Evolutionary conservation across 2,329 filamentous ascomycete genomes (phyloP).

Genomic region (Aspergillus brasiliensis): DNA sequence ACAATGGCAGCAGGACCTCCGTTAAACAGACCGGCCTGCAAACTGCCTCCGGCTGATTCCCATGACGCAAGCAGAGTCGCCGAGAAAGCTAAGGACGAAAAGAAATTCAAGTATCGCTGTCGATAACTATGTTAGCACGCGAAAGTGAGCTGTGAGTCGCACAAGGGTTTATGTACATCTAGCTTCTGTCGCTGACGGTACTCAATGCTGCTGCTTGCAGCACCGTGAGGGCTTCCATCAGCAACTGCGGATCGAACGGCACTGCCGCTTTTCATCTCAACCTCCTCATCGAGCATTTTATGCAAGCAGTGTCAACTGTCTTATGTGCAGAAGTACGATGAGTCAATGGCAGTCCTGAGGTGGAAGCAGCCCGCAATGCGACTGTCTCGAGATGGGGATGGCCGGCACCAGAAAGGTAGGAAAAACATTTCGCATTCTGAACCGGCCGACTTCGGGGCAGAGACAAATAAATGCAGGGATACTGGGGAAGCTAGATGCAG

Average conservation of each 20-base stretch:
- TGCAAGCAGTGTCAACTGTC: background rate
- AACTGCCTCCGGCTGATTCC: conserved; percentile 33
- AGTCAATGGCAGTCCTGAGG: background rate
- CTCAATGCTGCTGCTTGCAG: conserved; percentile 5
- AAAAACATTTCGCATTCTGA: background rate
- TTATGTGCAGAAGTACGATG: background rate
- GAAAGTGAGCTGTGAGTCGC: too few relatives aligned
- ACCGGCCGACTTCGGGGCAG: background rate
- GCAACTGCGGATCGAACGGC: conserved; percentile 10
- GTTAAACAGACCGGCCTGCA: conserved; percentile 30
- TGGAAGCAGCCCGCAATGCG: background rate
- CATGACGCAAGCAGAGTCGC: conserved; percentile 42
- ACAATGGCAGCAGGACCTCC: conserved; percentile 38
- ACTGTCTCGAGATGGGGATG: background rate
- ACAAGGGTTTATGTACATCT: conserved; percentile 6
- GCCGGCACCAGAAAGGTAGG: background rate
- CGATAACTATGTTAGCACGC: background rate
- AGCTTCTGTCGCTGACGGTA: conserved; percentile 17
- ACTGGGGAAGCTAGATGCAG: background rate
- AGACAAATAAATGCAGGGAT: background rate
- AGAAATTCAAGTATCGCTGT: conserved; percentile 24
- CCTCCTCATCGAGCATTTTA: conserved; percentile 3
- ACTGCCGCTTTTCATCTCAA: conserved; percentile 17
- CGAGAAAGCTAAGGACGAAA: conserved; percentile 42
- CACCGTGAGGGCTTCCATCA: background rate